A percentile compares a stretch with the other conserved stretches of the same genome.
Conservation (phyloP, 805 yeast genomes). For the Ogataea henricii region DNA sequence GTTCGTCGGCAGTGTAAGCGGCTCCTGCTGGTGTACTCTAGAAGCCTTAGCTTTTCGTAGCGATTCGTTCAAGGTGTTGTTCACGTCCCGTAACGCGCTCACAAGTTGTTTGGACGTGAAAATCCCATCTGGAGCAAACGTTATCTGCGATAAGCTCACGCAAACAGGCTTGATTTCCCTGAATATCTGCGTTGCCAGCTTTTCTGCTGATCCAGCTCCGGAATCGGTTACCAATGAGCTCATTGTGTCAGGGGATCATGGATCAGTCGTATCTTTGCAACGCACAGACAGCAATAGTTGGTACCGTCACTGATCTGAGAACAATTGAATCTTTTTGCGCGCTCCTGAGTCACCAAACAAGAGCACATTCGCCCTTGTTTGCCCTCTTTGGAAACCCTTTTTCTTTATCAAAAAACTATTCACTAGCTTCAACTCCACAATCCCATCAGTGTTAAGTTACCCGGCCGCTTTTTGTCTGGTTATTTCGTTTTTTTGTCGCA, state of each 20-base stretch:
- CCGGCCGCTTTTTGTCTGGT: not conserved
- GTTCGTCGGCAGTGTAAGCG: constrained; percentile 34
- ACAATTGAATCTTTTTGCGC: no score
- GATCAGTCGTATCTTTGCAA: no score
- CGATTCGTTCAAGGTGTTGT: constrained; percentile 21
- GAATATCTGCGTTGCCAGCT: constrained; percentile 18
- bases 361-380: no score
- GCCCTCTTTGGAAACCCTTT: no score
- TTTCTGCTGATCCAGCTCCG: not conserved
- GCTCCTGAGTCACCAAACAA: no score
- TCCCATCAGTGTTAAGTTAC: no score
- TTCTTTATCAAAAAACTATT: not conserved
- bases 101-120: constrained; percentile 35
- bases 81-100: constrained; percentile 37
- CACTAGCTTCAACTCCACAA: not conserved
- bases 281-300: no score
- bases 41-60: no score
- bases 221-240: not conserved
- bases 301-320: no score
- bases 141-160: constrained; percentile 44
- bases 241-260: no score
- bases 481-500: no score
- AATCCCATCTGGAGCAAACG: constrained; percentile 41
- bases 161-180: constrained; percentile 42
- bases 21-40: no score